Evolutionary conservation across 257 asterid species (phyloP).

Genomic region (Paulownia fortunei): DNA sequence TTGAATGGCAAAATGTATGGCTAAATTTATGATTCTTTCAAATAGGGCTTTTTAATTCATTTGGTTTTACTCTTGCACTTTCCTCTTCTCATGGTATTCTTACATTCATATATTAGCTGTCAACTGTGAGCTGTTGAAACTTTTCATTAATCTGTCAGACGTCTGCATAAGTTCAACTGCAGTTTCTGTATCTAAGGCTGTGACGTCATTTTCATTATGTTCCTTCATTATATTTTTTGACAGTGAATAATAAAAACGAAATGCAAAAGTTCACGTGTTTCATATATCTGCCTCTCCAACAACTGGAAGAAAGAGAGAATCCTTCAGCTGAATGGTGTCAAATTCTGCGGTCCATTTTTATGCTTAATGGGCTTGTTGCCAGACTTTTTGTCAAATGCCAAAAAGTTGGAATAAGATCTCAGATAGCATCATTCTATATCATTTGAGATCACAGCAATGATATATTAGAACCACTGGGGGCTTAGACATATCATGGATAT

Average conservation of each 20-base stretch:
- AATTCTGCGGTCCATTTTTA: not conserved
- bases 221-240: not conserved
- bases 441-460: no score
- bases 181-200: not conserved
- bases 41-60: not conserved
- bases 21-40: not conserved
- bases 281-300: not conserved
- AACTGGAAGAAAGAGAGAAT: not conserved
- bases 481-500: not conserved
- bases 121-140: no score
- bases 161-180: not conserved
- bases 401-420: not conserved
- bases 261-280: not conserved
- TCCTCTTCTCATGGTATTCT: not conserved
- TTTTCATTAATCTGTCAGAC: not conserved
- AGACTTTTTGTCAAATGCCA: not conserved
- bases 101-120: not conserved
- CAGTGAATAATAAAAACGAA: not conserved
- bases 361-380: not conserved
- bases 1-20: not conserved
- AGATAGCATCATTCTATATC: not conserved
- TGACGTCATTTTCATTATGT: not conserved
- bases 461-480: no score
- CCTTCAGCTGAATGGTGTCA: not conserved
- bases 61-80: not conserved